phyloP scores from a whole-genome alignment of 805 yeast genomes.

The Yarrowia sp. region DNA sequence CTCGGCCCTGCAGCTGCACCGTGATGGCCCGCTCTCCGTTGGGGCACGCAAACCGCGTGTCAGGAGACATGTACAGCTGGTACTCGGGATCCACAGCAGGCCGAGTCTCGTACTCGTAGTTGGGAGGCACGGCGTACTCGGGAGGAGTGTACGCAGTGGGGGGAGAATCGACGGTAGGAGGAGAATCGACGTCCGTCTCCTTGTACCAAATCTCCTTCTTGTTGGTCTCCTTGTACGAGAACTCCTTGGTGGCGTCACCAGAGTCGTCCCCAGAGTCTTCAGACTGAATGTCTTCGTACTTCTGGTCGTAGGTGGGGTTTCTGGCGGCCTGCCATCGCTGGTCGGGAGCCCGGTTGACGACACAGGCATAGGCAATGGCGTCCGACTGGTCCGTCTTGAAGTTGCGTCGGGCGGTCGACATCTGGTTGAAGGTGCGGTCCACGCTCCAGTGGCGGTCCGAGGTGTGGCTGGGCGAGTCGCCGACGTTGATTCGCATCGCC shows the following conservation, averaged over 20 bases:
- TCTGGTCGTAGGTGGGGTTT: constrained; percentile 31
- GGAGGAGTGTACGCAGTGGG: constrained; percentile 15
- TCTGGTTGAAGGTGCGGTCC: constrained; percentile 29
- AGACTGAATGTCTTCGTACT: constrained; percentile 14
- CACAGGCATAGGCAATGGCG: constrained; percentile 35
- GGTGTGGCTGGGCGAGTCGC: constrained; percentile 27
- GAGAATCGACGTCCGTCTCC: constrained; percentile 3
- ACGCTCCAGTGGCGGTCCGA: constrained; percentile 22
- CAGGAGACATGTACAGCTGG: constrained; percentile 34
- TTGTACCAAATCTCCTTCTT: constrained; percentile 24
- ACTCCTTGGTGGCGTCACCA: constrained; percentile 15
- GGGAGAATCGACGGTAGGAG: neutral
- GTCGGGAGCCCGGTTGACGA: constrained; percentile 3
- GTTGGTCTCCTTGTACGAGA: constrained; percentile 19
- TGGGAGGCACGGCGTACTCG: constrained; percentile 1
- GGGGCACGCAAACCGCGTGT: constrained; percentile 26
- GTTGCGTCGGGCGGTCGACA: constrained; percentile 15
- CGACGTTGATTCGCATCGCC: constrained; percentile 21
- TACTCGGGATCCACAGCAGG: constrained; percentile 35
- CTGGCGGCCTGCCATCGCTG: constrained; percentile 17
- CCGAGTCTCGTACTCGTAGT: constrained; percentile 3
- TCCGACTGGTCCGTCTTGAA: constrained; percentile 27
- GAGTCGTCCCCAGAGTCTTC: neutral
- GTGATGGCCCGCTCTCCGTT: constrained; percentile 31
- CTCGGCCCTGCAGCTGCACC: constrained; percentile 28